Percentiles rank a stretch among this genome's conserved stretches.
These are phyloP conservation scores for Syzygium aromaticum DNA, from an alignment of 345 rosid species.

Conservation along the genomic window DNA sequence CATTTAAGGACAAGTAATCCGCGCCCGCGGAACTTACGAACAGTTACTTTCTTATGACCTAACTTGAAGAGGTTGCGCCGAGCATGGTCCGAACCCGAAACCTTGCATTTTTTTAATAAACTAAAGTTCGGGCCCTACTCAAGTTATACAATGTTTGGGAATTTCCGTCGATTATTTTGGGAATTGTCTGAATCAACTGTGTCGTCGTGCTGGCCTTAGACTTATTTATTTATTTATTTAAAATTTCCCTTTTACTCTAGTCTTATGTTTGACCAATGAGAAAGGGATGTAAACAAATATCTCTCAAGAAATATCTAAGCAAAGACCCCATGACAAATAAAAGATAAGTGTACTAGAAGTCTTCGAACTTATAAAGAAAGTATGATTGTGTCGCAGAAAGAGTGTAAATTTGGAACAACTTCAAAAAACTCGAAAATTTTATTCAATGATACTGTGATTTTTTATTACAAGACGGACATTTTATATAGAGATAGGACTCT, in stretches of 20 bases:
- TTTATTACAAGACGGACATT: too few relatives aligned
- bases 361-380: too few relatives aligned
- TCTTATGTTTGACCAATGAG: not conserved
- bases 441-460: too few relatives aligned
- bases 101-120: not conserved
- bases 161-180: not conserved
- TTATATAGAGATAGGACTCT: too few relatives aligned
- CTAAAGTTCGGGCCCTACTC: not conserved
- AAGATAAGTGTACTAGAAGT: too few relatives aligned
- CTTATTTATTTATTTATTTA: too few relatives aligned
- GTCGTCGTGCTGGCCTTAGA: not conserved
- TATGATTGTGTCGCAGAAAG: too few relatives aligned
- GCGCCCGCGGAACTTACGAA: accelerated
- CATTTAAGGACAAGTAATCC: accelerated
- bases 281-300: not conserved
- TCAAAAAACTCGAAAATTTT: too few relatives aligned
- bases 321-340: not conserved
- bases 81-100: not conserved
- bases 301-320: not conserved
- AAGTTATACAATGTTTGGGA: not conserved
- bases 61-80: not conserved
- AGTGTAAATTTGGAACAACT: too few relatives aligned
- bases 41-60: not conserved
- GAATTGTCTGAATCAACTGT: not conserved
- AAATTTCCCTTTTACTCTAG: not conserved